phyloP scores from a whole-genome alignment of 352 stramenopile species.

The Pilasporangium apinafurcum region DNA sequence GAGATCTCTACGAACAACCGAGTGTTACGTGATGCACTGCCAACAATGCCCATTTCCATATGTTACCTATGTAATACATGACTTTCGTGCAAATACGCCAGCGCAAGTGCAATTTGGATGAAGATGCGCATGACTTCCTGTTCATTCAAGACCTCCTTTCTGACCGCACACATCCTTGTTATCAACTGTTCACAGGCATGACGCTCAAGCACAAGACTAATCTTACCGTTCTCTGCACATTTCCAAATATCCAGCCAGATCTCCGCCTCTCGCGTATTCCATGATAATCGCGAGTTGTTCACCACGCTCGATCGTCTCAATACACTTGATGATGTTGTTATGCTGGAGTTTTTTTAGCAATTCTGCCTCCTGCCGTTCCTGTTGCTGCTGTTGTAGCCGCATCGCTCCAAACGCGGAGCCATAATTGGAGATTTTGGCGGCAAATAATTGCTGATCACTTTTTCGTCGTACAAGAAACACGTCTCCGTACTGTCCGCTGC shows the following conservation, averaged over 20 bases:
- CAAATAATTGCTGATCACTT: constrained; percentile 31
- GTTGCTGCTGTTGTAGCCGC: constrained; percentile 1
- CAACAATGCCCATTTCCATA: neutral
- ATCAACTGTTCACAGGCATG: constrained; percentile 4
- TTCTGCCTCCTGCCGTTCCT: constrained; percentile 33
- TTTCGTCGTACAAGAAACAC: constrained; percentile 37
- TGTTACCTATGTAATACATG: constrained; percentile 57
- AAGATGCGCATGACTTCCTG: constrained; percentile 60
- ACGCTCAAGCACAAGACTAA: neutral
- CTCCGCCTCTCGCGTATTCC: constrained; percentile 63
- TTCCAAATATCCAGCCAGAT: constrained; percentile 46
- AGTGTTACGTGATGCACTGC: too few species aligned
- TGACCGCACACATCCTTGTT: neutral
- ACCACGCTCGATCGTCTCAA: constrained; percentile 29
- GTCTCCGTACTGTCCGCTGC: constrained; percentile 52
- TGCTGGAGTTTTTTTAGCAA: constrained; percentile 42
- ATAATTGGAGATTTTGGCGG: constrained; percentile 34
- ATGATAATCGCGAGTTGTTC: constrained; percentile 52
- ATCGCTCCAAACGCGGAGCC: constrained; percentile 6
- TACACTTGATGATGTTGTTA: constrained; percentile 58
- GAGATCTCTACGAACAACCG: constrained; percentile 32
- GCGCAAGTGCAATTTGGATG: constrained; percentile 47
- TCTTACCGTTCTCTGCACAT: neutral
- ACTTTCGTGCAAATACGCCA: constrained; percentile 53
- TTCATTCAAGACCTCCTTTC: constrained; percentile 20